A percentile compares a stretch with the other conserved stretches of the same genome.
Conservation (phyloP, 768 basidiomycete genomes). For the Pholiota conissans region DNA sequence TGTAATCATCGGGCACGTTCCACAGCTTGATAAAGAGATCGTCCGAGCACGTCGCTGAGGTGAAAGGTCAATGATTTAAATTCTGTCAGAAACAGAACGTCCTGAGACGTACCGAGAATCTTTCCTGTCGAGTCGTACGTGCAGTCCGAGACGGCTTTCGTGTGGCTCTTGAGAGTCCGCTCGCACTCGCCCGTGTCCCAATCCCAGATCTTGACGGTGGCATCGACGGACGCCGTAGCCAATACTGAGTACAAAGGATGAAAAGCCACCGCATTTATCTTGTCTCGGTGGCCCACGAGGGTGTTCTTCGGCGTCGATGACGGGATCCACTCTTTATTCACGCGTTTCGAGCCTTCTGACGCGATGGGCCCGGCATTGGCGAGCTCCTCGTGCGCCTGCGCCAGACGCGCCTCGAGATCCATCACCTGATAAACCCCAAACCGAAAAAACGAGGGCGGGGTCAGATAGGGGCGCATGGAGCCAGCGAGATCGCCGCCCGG, state of each 20-base stretch:
- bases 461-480: conserved; percentile 4
- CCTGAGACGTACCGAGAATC: conserved; percentile 60
- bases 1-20: conserved; percentile 89
- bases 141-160: conserved; percentile 83
- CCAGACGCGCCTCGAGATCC: conserved; percentile 87
- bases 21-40: conserved; percentile 92
- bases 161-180: conserved; percentile 89
- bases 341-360: conserved; percentile 49
- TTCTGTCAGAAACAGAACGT: neutral
- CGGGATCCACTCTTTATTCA: conserved; percentile 84
- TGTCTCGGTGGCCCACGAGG: conserved; percentile 72
- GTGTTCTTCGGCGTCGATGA: conserved; percentile 80
- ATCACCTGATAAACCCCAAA: conserved; percentile 81
- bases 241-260: conserved; percentile 84
- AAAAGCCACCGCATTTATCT: conserved; percentile 79
- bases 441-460: conserved; percentile 1
- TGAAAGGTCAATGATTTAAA: conserved; percentile 18
- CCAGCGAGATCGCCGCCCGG: conserved; percentile 12
- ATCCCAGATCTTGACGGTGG: conserved; percentile 93
- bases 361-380: conserved; percentile 45
- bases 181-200: conserved; percentile 97
- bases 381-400: conserved; percentile 73
- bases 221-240: conserved; percentile 86
- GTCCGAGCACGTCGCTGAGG: conserved; percentile 65
- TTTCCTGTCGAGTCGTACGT: conserved; percentile 89